Conservation (phyloP, 495 filamentous ascomycete species). For the Aspergillus mulundensis region DNA sequence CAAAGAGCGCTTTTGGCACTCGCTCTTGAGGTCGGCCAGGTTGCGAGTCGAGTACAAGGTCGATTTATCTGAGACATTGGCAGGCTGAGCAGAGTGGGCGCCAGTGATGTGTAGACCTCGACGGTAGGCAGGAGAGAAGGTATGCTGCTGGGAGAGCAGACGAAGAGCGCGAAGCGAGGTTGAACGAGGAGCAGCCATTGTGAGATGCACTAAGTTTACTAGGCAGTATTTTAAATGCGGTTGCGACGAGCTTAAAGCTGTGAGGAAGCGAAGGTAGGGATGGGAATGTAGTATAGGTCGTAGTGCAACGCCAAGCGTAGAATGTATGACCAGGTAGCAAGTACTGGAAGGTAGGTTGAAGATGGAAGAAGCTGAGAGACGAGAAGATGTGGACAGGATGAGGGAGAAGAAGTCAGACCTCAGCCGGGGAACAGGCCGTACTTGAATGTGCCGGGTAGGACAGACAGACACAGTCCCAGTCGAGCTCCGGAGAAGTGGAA, state of each 20-base stretch:
- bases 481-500: conserved; percentile 15
- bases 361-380: background rate
- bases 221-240: background rate
- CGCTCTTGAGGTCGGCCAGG: conserved; percentile 37
- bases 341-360: background rate
- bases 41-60: conserved; percentile 34
- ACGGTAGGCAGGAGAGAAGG: conserved; percentile 32
- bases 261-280: conserved; percentile 8
- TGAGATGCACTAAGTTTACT: conserved; percentile 10
- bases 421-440: conserved; percentile 16
- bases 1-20: conserved; percentile 37
- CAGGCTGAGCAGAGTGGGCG: conserved; percentile 43
- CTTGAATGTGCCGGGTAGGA: conserved; percentile 10
- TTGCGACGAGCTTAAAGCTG: conserved; percentile 7
- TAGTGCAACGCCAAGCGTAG: conserved; percentile 11
- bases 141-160: conserved; percentile 40
- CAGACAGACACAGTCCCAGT: background rate
- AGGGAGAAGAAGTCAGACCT: conserved; percentile 11
- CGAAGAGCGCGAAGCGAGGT: conserved; percentile 48
- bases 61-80: conserved; percentile 32
- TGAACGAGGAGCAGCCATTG: conserved; percentile 49
- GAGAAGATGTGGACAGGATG: background rate
- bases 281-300: conserved; percentile 16
- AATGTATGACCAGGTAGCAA: background rate
- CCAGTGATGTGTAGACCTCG: conserved; percentile 55